These are phyloP conservation scores for Rhododendron williamsianum DNA, from an alignment of 148 eudicot species.

Conservation along the genomic window DNA sequence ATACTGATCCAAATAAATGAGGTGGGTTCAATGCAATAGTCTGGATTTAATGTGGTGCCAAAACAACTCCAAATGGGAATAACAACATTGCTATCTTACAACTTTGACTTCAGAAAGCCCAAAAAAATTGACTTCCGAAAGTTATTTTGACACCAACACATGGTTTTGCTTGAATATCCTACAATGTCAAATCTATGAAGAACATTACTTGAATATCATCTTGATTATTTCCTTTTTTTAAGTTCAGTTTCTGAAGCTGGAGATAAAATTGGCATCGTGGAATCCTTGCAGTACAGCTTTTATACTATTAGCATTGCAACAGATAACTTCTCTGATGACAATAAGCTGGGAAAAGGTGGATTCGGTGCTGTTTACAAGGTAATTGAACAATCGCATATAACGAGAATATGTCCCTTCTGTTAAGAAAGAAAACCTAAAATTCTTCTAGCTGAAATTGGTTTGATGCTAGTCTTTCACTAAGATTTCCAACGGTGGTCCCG, in stretches of 20 bases:
- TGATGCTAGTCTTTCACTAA: neutral
- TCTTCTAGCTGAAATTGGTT: neutral
- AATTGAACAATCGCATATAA: neutral
- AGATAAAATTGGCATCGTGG: conserved; percentile 10
- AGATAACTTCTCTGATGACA: conserved; percentile 30
- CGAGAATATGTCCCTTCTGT: neutral
- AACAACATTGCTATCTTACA: too few species aligned
- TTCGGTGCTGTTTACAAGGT: too few species aligned
- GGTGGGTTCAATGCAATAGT: too few species aligned
- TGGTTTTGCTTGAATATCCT: too few species aligned
- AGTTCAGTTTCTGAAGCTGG: neutral
- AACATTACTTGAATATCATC: neutral
- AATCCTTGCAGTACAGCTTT: conserved; percentile 40
- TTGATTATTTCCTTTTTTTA: neutral
- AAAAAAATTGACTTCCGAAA: too few species aligned
- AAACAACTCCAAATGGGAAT: too few species aligned
- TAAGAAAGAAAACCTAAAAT: neutral
- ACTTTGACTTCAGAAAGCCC: too few species aligned
- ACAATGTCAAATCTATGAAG: too few species aligned
- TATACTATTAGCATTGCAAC: conserved; percentile 39
- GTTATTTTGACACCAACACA: too few species aligned
- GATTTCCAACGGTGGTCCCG: too few species aligned
- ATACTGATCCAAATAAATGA: too few species aligned
- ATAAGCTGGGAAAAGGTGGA: conserved; percentile 32
- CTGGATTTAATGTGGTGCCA: too few species aligned